Evolutionary conservation across 192 early-diverging fungal genomes (phyloP).

Genomic region (Kappamyces sp.): DNA sequence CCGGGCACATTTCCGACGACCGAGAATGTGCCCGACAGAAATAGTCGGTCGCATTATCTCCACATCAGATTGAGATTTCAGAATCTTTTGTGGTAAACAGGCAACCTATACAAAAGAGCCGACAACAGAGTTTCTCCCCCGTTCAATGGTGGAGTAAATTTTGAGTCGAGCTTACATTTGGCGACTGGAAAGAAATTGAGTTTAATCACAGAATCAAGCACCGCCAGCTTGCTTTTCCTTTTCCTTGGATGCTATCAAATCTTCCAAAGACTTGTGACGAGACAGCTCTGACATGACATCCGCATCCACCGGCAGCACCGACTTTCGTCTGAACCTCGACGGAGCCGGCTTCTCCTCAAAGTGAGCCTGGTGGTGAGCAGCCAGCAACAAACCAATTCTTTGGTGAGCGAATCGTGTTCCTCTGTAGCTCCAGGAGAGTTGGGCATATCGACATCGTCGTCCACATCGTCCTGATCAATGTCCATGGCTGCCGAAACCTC

Average conservation of each 20-base stretch:
- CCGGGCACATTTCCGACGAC: too few relatives aligned
- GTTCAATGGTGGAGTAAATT: too few relatives aligned
- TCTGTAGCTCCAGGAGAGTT: slow-evolving; percentile 26
- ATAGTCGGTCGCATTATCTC: too few relatives aligned
- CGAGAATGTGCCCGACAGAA: too few relatives aligned
- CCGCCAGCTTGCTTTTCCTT: not conserved
- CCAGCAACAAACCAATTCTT: slow-evolving; percentile 29
- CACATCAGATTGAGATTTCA: too few relatives aligned
- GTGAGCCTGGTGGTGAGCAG: slow-evolving; percentile 29
- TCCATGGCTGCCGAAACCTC: slow-evolving; percentile 12
- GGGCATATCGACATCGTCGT: slow-evolving; percentile 10
- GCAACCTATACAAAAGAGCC: too few relatives aligned
- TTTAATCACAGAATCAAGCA: too few relatives aligned
- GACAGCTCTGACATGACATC: slow-evolving; percentile 51
- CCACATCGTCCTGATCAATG: slow-evolving; percentile 21
- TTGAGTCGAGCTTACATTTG: too few relatives aligned
- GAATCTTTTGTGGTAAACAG: too few relatives aligned
- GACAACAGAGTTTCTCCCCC: too few relatives aligned
- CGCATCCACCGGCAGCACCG: slow-evolving; percentile 62
- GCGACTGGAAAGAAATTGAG: too few relatives aligned
- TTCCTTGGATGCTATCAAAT: slow-evolving; percentile 24
- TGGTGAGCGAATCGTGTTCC: slow-evolving; percentile 40
- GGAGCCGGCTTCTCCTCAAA: slow-evolving; percentile 45
- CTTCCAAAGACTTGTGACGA: slow-evolving; percentile 54
- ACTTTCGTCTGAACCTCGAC: slow-evolving; percentile 55